These are phyloP conservation scores for Elongisporangium prolatum DNA, from an alignment of 352 stramenopile genomes.

Conservation along the genomic window DNA sequence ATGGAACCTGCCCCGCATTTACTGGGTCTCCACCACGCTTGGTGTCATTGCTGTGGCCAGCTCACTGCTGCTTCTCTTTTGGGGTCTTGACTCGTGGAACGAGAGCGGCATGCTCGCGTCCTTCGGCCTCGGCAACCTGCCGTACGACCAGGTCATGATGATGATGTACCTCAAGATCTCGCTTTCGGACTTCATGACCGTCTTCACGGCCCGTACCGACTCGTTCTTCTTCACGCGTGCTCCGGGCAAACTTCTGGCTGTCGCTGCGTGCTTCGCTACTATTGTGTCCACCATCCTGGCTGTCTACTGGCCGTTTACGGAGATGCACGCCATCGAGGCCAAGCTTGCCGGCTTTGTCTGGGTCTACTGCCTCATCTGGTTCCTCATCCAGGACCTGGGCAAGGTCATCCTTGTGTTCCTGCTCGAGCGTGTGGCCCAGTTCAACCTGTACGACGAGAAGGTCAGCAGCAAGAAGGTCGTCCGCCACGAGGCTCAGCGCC, in stretches of 20 bases:
- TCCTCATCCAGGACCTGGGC: conserved; percentile 81
- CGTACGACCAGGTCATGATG: conserved; percentile 89
- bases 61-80: conserved; percentile 84
- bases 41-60: conserved; percentile 74
- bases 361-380: conserved; percentile 87
- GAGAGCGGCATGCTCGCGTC: conserved; percentile 47
- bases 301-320: conserved; percentile 79
- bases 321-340: conserved; percentile 73
- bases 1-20: conserved; percentile 73
- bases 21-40: conserved; percentile 45
- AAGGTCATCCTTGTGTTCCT: conserved; percentile 68
- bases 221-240: conserved; percentile 76
- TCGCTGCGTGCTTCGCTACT: conserved; percentile 72
- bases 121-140: conserved; percentile 59
- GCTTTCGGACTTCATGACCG: conserved; percentile 91
- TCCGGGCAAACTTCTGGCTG: conserved; percentile 67
- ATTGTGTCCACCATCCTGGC: conserved; percentile 76
- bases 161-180: conserved; percentile 95
- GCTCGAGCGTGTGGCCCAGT: conserved; percentile 48
- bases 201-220: conserved; percentile 87
- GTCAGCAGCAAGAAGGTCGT: conserved; percentile 58
- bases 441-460: conserved; percentile 56
- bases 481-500: conserved; percentile 56
- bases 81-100: conserved; percentile 84
- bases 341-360: conserved; percentile 81